phyloP scores from a whole-genome alignment of 345 rosid species.

The Citrus reticulata region DNA sequence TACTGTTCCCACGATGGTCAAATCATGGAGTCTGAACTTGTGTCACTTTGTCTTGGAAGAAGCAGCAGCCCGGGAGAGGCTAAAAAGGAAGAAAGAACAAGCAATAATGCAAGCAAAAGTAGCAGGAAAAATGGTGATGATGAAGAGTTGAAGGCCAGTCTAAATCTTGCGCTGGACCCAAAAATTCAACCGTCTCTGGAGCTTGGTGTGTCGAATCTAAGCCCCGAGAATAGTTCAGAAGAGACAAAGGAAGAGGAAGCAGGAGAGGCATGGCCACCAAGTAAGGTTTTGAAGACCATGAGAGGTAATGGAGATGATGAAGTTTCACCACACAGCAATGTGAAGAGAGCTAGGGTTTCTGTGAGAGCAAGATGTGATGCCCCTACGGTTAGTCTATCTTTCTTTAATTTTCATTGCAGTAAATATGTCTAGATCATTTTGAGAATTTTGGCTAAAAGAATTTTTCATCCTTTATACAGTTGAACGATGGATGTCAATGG shows the following conservation, averaged over 20 bases:
- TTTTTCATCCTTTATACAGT: constrained; percentile 30
- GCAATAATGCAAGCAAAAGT: constrained; percentile 13
- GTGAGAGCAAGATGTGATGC: constrained; percentile 87
- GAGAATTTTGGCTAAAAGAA: not conserved
- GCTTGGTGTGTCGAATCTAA: constrained; percentile 22
- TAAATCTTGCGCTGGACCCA: constrained; percentile 52
- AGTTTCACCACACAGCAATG: constrained; percentile 44
- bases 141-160: constrained; percentile 45
- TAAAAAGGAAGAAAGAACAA: constrained; percentile 33
- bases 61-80: constrained; percentile 27
- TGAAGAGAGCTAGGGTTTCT: constrained; percentile 86
- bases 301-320: constrained; percentile 45
- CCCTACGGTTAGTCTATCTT: constrained; percentile 49
- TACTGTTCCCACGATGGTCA: constrained; percentile 2
- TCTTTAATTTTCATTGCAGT: not conserved
- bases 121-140: constrained; percentile 14
- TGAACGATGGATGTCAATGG: constrained; percentile 98
- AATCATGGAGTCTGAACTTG: constrained; percentile 45
- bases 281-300: constrained; percentile 44
- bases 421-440: not conserved
- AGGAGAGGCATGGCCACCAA: constrained; percentile 46
- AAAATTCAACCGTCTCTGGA: constrained; percentile 22
- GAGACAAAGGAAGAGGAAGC: constrained; percentile 36
- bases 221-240: constrained; percentile 35
- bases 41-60: constrained; percentile 79